Conservation (phyloP, 1,284 basidiomycete genomes). For the Ceratobasidium sp. region DNA sequence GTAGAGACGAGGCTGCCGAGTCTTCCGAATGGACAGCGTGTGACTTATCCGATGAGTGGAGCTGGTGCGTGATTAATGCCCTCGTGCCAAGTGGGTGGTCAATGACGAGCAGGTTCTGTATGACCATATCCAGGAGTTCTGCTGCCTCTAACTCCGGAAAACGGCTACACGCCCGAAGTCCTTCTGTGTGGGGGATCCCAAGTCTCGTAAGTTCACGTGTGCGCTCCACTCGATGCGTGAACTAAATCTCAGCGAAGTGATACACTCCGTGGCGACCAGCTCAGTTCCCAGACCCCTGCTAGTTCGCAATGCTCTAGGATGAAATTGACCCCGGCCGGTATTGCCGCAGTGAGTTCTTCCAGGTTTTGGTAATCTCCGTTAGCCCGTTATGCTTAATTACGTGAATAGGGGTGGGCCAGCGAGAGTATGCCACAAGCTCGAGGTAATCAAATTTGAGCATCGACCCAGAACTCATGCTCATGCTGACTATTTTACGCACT, state of each 20-base stretch:
- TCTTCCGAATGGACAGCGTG: constrained; percentile 66
- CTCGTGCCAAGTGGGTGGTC: no score
- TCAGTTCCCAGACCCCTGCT: background rate
- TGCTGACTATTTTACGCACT: no score
- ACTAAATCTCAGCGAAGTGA: constrained; percentile 48
- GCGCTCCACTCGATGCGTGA: background rate
- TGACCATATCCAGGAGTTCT: constrained; percentile 63
- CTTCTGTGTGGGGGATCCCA: constrained; percentile 82
- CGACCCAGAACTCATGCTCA: no score
- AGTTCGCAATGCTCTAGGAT: constrained; percentile 32
- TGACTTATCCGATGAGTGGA: constrained; percentile 69
- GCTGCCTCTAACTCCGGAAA: constrained; percentile 74
- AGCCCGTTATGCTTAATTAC: background rate
- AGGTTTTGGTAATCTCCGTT: background rate
- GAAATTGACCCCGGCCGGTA: constrained; percentile 1
- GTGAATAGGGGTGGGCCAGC: constrained; percentile 66
- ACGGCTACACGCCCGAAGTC: constrained; percentile 76
- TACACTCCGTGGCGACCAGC: constrained; percentile 20
- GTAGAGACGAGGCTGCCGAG: constrained; percentile 62
- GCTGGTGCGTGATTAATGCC: constrained; percentile 55
- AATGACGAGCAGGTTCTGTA: background rate
- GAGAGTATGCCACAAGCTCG: constrained; percentile 80
- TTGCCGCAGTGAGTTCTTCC: constrained; percentile 56
- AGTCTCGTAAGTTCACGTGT: constrained; percentile 15
- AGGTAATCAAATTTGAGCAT: constrained; percentile 51